These are phyloP conservation scores for Capsella rubella DNA, from an alignment of 441 rosid genomes.

Conservation along the genomic window DNA sequence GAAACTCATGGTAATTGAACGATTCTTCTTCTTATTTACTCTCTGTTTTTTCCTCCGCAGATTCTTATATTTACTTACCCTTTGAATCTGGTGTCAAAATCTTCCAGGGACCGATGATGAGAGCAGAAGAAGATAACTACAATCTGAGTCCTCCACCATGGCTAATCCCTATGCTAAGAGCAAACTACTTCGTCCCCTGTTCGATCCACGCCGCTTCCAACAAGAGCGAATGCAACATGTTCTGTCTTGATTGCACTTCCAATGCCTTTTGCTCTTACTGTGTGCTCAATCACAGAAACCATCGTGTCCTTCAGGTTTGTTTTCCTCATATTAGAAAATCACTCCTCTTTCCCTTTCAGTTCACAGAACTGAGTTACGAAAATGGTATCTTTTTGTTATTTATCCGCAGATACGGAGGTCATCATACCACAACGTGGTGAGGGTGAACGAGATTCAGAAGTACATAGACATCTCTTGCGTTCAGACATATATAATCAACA, in stretches of 20 bases:
- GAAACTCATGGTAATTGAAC: conserved; percentile 36
- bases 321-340: conserved; percentile 5
- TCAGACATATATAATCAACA: conserved; percentile 87
- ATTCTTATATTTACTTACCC: not conserved
- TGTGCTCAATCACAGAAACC: conserved; percentile 60
- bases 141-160: conserved; percentile 66
- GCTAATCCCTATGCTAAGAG: conserved; percentile 72
- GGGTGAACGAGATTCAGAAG: conserved; percentile 84
- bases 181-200: conserved; percentile 70
- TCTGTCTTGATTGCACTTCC: conserved; percentile 73
- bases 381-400: not conserved
- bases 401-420: conserved; percentile 76
- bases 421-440: conserved; percentile 86
- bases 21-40: conserved; percentile 14
- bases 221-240: conserved; percentile 85
- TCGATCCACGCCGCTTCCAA: conserved; percentile 59
- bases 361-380: not conserved
- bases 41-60: not conserved
- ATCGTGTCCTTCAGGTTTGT: conserved; percentile 71
- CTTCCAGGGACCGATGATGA: conserved; percentile 37
- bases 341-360: not conserved
- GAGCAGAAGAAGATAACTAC: conserved; percentile 28
- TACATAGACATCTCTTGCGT: conserved; percentile 76
- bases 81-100: not conserved
- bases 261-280: conserved; percentile 76